Conservation (phyloP, 805 yeast genomes). For the Candida oleophila region DNA sequence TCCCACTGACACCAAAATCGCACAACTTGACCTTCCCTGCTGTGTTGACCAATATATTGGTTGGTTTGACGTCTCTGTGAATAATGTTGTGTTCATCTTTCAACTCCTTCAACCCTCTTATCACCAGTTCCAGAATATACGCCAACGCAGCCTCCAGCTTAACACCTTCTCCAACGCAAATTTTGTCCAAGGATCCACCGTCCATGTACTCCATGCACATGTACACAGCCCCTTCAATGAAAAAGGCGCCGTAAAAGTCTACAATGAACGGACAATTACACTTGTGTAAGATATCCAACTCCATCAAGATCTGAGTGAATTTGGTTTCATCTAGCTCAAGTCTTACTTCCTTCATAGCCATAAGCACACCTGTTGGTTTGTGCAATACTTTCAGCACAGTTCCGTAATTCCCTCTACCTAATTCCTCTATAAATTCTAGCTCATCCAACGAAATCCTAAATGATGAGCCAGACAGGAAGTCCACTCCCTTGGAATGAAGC, state of each 20-base stretch:
- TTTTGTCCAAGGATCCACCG: slow-evolving; percentile 88
- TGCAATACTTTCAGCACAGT: slow-evolving; percentile 91
- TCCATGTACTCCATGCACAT: slow-evolving; percentile 99
- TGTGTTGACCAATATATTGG: slow-evolving; percentile 82
- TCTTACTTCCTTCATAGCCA: slow-evolving; percentile 98
- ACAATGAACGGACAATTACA: slow-evolving; percentile 90
- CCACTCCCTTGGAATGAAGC: slow-evolving; percentile 86
- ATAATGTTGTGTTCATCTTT: slow-evolving; percentile 91
- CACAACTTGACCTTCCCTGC: slow-evolving; percentile 86
- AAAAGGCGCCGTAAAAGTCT: slow-evolving; percentile 96
- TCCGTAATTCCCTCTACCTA: slow-evolving; percentile 96
- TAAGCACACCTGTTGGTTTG: slow-evolving; percentile 83
- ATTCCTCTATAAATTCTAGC: slow-evolving; percentile 75
- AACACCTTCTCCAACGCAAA: slow-evolving; percentile 57
- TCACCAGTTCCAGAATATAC: slow-evolving; percentile 74
- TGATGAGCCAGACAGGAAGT: slow-evolving; percentile 83
- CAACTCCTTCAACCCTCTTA: slow-evolving; percentile 75
- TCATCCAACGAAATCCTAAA: slow-evolving; percentile 87
- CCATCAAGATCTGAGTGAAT: slow-evolving; percentile 94
- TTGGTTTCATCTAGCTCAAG: slow-evolving; percentile 92
- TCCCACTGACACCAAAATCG: slow-evolving; percentile 96
- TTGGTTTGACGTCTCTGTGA: slow-evolving; percentile 96
- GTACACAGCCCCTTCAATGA: slow-evolving; percentile 96
- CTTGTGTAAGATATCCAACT: slow-evolving; percentile 87
- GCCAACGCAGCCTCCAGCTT: slow-evolving; percentile 80